Evolutionary conservation across 2,329 filamentous ascomycete genomes (phyloP).

Genomic region (Diaporthe capsici): DNA sequence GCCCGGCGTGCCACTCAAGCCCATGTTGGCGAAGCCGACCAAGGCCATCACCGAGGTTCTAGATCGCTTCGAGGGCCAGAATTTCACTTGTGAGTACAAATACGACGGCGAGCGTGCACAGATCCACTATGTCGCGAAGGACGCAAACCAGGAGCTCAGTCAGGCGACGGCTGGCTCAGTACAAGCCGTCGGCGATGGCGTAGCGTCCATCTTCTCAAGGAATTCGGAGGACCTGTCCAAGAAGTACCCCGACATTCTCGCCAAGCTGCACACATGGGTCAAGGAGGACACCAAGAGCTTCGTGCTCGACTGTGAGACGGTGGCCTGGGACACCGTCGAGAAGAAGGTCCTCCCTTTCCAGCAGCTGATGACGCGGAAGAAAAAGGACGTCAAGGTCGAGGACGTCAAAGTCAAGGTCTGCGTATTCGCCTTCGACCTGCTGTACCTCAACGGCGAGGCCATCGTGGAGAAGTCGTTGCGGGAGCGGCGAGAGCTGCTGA

Average conservation of each 20-base stretch:
- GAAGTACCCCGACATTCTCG: conserved; percentile 96
- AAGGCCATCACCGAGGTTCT: conserved; percentile 98
- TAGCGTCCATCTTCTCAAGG: conserved; percentile 94
- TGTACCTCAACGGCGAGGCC: conserved; percentile 93
- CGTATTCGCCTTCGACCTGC: conserved; percentile 94
- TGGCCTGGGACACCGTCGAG: conserved; percentile 94
- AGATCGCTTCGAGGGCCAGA: conserved; percentile 94
- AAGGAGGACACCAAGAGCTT: conserved; percentile 93
- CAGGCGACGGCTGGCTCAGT: conserved; percentile 72
- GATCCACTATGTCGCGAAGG: conserved; percentile 94
- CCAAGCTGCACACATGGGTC: conserved; percentile 90
- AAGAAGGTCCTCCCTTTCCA: conserved; percentile 98
- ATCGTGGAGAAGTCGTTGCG: conserved; percentile 90
- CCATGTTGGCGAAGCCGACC: conserved; percentile 98
- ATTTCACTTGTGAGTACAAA: conserved; percentile 99
- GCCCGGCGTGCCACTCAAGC: conserved; percentile 94
- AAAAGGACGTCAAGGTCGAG: conserved; percentile 95
- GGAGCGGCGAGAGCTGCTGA: conserved; percentile 83
- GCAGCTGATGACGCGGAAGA: conserved; percentile 97
- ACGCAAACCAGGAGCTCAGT: conserved; percentile 78
- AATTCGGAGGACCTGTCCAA: conserved; percentile 98
- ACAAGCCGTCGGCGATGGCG: conserved; percentile 77
- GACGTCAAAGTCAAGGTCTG: conserved; percentile 98
- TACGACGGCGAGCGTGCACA: conserved; percentile 99
- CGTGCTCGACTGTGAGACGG: conserved; percentile 98